Base-by-base conservation (phyloP, 2,329 filamentous ascomycete genomes). In the Hawksworthiomyces lignivorus region DNA sequence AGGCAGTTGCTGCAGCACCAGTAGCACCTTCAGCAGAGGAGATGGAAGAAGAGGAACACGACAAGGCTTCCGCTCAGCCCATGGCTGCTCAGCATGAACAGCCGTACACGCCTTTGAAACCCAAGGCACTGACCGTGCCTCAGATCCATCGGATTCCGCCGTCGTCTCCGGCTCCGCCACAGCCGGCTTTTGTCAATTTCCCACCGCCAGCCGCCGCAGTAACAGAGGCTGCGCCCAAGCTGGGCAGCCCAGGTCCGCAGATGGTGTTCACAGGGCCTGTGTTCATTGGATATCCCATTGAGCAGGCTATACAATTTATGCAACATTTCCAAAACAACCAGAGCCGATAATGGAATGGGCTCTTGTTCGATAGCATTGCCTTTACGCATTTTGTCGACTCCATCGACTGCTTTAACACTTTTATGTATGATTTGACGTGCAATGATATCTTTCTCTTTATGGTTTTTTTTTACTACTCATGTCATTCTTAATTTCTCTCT, bases 241-340 rank as follows among this genome's bases (percentile, higher is more conserved):
- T 9, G 29, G 38, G 17, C 33, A 29, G 27, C 7, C 18, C 22
- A 11, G 35, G 21, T 7, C 43, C 85, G 9, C 82, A 84, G 52
- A 84, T 96, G 75, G 70, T 94, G 0, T 95, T 96, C 56, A 94
- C 86, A 8, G 90, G 90, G 0, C 90, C 90, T 0, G 88, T 96
- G 0, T 96, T 96, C 56, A 87, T 97, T 53, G 90, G 90, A 0
- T 96, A 95, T 55, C 80, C 83, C 9, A 75, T 87, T 47, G 86
- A 94, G 46, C 82, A 94, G 57, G 84, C 86, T n/a, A 75, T 86
- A 19, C 71, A 77, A 41, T 73, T 94, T 39, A 74, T 94, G 68
- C 80, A 84, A 51, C 70, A 77, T 42, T 73, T 69, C 45, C 70
- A 68, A 58, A 30, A 28, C 36, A 30, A 34, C 21, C 40, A 37